These are phyloP conservation scores for Eimeria maxima DNA, from an alignment of 169 alveolate genomes.

Conservation along the genomic window DNA sequence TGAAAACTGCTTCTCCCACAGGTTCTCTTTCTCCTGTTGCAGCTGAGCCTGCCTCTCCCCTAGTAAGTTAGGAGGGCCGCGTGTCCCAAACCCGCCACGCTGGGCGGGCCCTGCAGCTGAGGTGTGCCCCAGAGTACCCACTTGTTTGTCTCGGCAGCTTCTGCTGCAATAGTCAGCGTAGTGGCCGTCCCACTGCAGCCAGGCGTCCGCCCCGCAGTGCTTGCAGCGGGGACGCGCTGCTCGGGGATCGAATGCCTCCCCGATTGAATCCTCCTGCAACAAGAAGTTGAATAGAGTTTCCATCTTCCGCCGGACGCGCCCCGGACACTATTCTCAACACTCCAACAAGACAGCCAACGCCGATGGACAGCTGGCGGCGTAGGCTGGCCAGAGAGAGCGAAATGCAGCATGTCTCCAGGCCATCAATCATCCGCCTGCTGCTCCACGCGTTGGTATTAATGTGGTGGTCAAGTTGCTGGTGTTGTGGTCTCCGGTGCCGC, in stretches of 20 bases:
- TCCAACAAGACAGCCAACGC: neutral
- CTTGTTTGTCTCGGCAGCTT: conserved; percentile 50
- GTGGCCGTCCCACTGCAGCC: conserved; percentile 80
- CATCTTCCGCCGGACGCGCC: neutral
- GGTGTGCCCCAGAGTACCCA: neutral
- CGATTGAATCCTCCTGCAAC: conserved; percentile 29
- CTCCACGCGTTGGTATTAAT: neutral
- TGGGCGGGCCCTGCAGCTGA: neutral
- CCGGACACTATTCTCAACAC: neutral
- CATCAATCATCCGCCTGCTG: neutral
- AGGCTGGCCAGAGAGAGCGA: neutral
- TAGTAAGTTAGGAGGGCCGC: neutral
- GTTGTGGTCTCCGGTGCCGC: neutral
- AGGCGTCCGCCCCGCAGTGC: conserved; percentile 79
- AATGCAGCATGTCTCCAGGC: neutral
- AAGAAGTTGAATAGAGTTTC: conserved; percentile 51
- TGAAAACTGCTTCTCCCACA: conserved; percentile 26
- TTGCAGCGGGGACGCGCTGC: conserved; percentile 79
- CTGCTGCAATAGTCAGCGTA: conserved; percentile 78
- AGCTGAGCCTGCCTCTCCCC: conserved; percentile 57
- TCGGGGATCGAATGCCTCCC: conserved; percentile 72
- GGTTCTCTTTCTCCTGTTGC: conserved; percentile 46
- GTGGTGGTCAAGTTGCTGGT: too few relatives aligned
- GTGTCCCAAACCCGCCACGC: neutral
- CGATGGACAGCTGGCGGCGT: neutral